Percentiles rank a stretch among this genome's conserved stretches.
Evolutionary conservation across 768 basidiomycete genomes (phyloP).

Genomic region (Mycena albidolilacea): DNA sequence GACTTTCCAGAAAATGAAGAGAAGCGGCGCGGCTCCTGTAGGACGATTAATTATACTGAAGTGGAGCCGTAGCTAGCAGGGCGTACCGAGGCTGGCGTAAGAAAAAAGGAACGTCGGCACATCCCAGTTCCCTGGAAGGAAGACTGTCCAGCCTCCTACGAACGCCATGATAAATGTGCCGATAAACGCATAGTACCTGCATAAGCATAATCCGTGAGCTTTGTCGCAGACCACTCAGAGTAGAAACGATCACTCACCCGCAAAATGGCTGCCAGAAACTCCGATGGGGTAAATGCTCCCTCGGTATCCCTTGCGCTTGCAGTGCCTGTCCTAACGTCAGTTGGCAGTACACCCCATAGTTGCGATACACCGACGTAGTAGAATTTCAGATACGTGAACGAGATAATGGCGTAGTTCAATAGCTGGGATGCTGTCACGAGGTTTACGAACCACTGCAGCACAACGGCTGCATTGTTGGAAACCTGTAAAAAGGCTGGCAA

Average conservation of each 20-base stretch:
- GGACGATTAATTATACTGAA: neutral
- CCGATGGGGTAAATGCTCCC: conserved; percentile 61
- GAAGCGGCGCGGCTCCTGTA: conserved; percentile 51
- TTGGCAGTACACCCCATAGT: neutral
- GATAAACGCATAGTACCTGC: conserved; percentile 60
- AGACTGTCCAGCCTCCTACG: conserved; percentile 65
- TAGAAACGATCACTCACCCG: conserved; percentile 49
- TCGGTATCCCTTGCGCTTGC: conserved; percentile 60
- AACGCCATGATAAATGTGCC: conserved; percentile 64
- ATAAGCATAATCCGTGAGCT: neutral
- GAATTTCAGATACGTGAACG: conserved; percentile 65
- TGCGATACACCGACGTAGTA: conserved; percentile 51
- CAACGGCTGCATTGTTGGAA: conserved; percentile 62
- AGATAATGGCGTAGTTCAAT: conserved; percentile 63
- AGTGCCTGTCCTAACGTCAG: conserved; percentile 52
- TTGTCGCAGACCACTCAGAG: neutral
- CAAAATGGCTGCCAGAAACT: conserved; percentile 68
- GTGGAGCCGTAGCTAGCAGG: neutral
- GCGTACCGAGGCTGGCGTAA: conserved; percentile 59
- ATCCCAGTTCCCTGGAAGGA: conserved; percentile 66
- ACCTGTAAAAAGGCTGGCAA: conserved; percentile 63
- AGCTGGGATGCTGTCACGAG: conserved; percentile 65
- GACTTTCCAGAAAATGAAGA: conserved; percentile 65
- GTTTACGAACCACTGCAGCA: conserved; percentile 67
- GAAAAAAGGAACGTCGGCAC: conserved; percentile 65